phyloP scores from a whole-genome alignment of 23 red algal species.

The Gracilariopsis chorda region DNA sequence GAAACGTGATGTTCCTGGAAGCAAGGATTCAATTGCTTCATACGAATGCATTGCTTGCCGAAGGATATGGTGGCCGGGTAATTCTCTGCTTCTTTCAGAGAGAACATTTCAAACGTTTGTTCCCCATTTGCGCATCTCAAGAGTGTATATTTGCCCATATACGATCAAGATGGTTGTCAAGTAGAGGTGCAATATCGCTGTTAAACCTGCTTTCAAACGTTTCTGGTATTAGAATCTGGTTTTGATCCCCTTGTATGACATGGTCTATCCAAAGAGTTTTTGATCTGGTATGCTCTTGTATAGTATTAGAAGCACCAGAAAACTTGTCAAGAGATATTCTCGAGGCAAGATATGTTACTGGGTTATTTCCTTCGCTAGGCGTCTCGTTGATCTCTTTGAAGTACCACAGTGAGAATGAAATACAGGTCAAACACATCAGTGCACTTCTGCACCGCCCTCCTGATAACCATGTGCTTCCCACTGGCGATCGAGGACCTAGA shows the following conservation, averaged over 20 bases:
- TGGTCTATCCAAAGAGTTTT: slow-evolving; percentile 34
- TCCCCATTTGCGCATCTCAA: not conserved
- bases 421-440: too few relatives aligned
- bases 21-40: not conserved
- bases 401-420: too few relatives aligned
- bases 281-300: not conserved
- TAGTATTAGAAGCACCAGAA: too few relatives aligned
- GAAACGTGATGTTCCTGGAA: not conserved
- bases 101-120: slow-evolving; percentile 5
- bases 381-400: too few relatives aligned
- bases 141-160: slow-evolving; percentile 31
- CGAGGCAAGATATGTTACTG: too few relatives aligned
- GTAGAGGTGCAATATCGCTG: slow-evolving; percentile 39
- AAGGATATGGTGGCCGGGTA: slow-evolving; percentile 31
- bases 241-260: not conserved
- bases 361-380: too few relatives aligned
- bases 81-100: slow-evolving; percentile 24
- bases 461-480: too few relatives aligned
- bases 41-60: not conserved
- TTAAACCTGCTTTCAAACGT: slow-evolving; percentile 59
- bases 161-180: slow-evolving; percentile 26
- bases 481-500: too few relatives aligned
- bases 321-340: too few relatives aligned
- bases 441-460: too few relatives aligned
- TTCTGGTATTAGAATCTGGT: slow-evolving; percentile 49